A percentile compares a stretch with the other conserved stretches of the same genome.
Conservation (phyloP, 352 stramenopile species). For the Phytophthora aleatoria region DNA sequence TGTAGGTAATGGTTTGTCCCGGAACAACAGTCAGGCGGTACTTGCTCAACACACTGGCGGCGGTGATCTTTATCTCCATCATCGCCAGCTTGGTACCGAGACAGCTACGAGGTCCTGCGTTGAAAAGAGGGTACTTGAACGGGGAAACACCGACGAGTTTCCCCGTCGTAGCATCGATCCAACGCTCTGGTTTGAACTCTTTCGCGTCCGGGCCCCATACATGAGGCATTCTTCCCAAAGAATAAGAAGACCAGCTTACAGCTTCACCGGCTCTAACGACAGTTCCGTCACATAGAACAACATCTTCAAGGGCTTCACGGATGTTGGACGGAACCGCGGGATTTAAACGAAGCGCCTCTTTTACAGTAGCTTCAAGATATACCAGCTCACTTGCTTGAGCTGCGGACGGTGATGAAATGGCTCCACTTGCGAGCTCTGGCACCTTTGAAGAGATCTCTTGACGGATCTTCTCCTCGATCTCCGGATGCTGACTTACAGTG, state of each 20-base stretch:
- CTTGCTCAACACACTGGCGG: slow-evolving; percentile 42
- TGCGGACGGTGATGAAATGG: slow-evolving; percentile 14
- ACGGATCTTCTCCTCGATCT: slow-evolving; percentile 42
- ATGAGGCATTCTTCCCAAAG: slow-evolving; percentile 38
- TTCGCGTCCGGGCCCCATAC: slow-evolving; percentile 51
- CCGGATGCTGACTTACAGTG: slow-evolving; percentile 49
- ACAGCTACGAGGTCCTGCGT: slow-evolving; percentile 50
- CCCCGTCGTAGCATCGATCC: slow-evolving; percentile 31
- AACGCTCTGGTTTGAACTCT: slow-evolving; percentile 52
- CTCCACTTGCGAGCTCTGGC: slow-evolving; percentile 16
- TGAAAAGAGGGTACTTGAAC: slow-evolving; percentile 58
- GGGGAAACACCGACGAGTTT: slow-evolving; percentile 39
- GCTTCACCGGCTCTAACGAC: slow-evolving; percentile 30
- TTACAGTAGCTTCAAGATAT: slow-evolving; percentile 51
- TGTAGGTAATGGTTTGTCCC: slow-evolving; percentile 35
- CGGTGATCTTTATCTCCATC: slow-evolving; percentile 61
- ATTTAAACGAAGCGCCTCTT: slow-evolving; percentile 39
- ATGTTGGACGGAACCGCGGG: slow-evolving; percentile 36
- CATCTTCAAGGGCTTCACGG: slow-evolving; percentile 38
- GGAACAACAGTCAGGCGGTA: slow-evolving; percentile 42
- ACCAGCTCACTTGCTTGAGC: slow-evolving; percentile 34
- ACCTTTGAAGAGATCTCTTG: slow-evolving; percentile 39
- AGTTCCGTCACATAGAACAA: slow-evolving; percentile 50
- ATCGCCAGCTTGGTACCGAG: slow-evolving; percentile 50
- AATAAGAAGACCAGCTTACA: slow-evolving; percentile 44